phyloP scores from a whole-genome alignment of 345 rosid genomes.

The Isatis tinctoria region DNA sequence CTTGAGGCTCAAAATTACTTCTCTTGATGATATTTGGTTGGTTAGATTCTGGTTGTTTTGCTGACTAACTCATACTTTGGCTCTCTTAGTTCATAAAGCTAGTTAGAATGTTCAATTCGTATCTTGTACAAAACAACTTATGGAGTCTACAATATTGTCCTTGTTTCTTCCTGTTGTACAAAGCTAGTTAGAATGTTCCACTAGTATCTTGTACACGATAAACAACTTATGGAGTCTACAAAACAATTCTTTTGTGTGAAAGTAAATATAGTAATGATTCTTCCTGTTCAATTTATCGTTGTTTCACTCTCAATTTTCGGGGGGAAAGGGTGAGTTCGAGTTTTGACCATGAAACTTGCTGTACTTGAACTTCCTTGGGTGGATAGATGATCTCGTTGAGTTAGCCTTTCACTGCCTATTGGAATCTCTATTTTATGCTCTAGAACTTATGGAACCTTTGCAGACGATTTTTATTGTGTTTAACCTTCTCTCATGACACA shows the following conservation, averaged over 20 bases:
- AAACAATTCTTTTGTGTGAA: neutral
- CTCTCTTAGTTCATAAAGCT: neutral
- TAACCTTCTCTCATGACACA: neutral
- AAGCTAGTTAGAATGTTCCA: neutral
- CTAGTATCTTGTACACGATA: neutral
- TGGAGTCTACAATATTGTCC: neutral
- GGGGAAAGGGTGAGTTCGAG: neutral
- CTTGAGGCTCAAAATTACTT: neutral
- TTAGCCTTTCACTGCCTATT: neutral
- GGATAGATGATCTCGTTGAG: neutral
- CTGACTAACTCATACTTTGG: neutral
- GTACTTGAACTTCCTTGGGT: neutral
- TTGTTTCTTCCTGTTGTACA: no score
- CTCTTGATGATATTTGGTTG: neutral
- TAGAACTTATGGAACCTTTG: neutral
- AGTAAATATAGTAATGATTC: neutral
- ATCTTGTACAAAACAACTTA: neutral
- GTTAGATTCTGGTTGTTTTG: neutral
- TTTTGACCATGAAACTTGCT: neutral
- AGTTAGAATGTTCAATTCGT: neutral
- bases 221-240: neutral
- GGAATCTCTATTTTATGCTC: neutral
- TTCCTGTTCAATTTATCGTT: neutral
- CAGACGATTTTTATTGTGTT: neutral
- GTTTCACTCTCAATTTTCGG: neutral